Percentiles rank a stretch among this genome's conserved stretches.
phyloP scores from a whole-genome alignment of 2,329 filamentous ascomycete genomes.

The Aspergillus sp. region DNA sequence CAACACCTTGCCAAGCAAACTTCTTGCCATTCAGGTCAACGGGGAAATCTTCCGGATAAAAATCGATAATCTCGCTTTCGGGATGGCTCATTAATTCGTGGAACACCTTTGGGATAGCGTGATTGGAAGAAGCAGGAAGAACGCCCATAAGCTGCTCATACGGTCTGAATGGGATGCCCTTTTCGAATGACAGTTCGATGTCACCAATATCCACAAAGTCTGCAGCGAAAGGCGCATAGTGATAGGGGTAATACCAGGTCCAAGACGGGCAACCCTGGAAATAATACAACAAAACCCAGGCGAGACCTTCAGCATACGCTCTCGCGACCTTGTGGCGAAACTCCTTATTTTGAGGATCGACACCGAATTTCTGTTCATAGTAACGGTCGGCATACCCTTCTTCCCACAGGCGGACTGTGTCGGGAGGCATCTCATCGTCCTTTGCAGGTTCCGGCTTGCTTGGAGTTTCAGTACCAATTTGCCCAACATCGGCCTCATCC shows the following conservation, averaged over 20 bases:
- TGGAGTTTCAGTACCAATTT: slow-evolving; percentile 54
- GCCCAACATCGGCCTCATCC: slow-evolving; percentile 63
- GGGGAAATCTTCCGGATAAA: slow-evolving; percentile 92
- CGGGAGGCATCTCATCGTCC: slow-evolving; percentile 65
- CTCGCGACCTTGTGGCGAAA: slow-evolving; percentile 87
- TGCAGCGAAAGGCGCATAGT: slow-evolving; percentile 95
- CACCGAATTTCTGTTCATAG: slow-evolving; percentile 94
- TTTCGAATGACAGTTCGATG: slow-evolving; percentile 77
- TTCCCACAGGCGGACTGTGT: slow-evolving; percentile 91
- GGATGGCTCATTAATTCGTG: slow-evolving; percentile 85
- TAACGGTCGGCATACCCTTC: slow-evolving; percentile 93
- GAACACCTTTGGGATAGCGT: slow-evolving; percentile 85
- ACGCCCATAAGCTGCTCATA: slow-evolving; percentile 99
- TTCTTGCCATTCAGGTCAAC: slow-evolving; percentile 97
- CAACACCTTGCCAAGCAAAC: slow-evolving; percentile 96
- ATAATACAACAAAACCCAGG: slow-evolving; percentile 95
- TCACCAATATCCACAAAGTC: slow-evolving; percentile 85
- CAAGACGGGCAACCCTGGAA: slow-evolving; percentile 97
- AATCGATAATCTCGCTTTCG: slow-evolving; percentile 91
- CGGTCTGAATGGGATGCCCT: slow-evolving; percentile 81
- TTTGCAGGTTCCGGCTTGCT: slow-evolving; percentile 53
- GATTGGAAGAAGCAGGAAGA: slow-evolving; percentile 86
- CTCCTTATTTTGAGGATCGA: slow-evolving; percentile 73
- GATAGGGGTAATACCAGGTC: slow-evolving; percentile 99
- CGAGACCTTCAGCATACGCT: slow-evolving; percentile 90